Percentiles rank a stretch among this genome's conserved stretches.
Evolutionary conservation across 306 rosid genomes (phyloP).

Genomic region (Gillenia trifoliata): DNA sequence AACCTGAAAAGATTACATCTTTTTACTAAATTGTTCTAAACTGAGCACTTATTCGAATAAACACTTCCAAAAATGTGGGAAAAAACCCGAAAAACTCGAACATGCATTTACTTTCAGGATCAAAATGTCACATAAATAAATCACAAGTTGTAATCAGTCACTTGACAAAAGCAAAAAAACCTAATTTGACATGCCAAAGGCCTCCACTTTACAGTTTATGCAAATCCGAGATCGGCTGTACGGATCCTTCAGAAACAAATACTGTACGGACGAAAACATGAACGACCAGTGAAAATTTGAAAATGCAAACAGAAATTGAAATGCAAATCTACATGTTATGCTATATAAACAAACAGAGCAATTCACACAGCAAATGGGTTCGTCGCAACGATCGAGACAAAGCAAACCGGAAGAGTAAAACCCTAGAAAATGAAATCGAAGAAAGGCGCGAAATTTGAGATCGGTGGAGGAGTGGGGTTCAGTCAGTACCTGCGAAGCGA

Average conservation of each 20-base stretch:
- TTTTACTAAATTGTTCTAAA: neutral
- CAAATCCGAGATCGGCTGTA: neutral
- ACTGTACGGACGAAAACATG: neutral
- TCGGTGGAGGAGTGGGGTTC: too few relatives aligned
- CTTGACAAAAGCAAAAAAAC: neutral
- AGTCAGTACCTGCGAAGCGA: neutral
- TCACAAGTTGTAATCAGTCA: too few relatives aligned
- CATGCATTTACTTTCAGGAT: neutral
- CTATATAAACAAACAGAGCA: too few relatives aligned
- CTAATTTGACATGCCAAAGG: neutral
- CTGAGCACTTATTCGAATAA: neutral
- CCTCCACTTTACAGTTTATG: neutral
- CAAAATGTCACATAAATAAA: neutral
- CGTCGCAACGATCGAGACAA: neutral
- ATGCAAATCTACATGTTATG: neutral
- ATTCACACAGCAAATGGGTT: neutral
- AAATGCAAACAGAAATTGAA: neutral
- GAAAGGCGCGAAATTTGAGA: conserved; percentile 9
- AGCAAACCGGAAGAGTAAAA: neutral
- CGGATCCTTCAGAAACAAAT: neutral
- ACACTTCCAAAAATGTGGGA: neutral
- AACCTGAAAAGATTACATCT: neutral
- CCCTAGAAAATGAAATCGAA: neutral
- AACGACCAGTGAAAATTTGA: neutral
- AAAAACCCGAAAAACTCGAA: neutral